Conservation (phyloP, 306 rosid species). For the Lotus japonicus region DNA sequence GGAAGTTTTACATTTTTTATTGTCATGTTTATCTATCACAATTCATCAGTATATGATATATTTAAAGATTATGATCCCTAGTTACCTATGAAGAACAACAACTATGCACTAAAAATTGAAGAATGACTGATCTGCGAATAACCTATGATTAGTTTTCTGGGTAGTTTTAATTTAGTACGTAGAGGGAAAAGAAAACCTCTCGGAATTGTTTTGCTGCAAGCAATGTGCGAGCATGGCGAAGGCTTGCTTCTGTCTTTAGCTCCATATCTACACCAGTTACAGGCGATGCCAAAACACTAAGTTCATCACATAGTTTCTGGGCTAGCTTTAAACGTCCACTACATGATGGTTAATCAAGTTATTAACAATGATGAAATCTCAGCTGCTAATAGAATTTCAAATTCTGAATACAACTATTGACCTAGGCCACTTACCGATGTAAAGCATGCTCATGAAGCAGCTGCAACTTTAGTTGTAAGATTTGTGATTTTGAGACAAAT, state of each 20-base stretch:
- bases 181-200: constrained; percentile 50
- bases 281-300: constrained; percentile 88
- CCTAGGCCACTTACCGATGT: constrained; percentile 49
- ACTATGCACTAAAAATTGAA: background rate
- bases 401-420: constrained; percentile 9
- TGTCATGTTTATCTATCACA: background rate
- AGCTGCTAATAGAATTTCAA: constrained; percentile 2
- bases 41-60: background rate
- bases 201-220: constrained; percentile 90
- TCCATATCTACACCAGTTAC: constrained; percentile 90
- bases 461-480: constrained; percentile 73
- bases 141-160: background rate
- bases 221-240: constrained; percentile 82
- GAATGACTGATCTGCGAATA: background rate
- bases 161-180: background rate
- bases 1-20: background rate
- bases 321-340: constrained; percentile 89
- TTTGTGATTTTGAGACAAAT: constrained; percentile 75
- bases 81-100: background rate
- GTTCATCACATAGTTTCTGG: constrained; percentile 86
- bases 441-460: constrained; percentile 86
- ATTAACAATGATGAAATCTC: background rate
- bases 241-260: constrained; percentile 92
- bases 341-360: constrained; percentile 23
- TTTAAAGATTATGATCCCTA: background rate